Base-by-base conservation (phyloP, 371 early-diverging fungal genomes). In the Actinomortierella ambigua region DNA sequence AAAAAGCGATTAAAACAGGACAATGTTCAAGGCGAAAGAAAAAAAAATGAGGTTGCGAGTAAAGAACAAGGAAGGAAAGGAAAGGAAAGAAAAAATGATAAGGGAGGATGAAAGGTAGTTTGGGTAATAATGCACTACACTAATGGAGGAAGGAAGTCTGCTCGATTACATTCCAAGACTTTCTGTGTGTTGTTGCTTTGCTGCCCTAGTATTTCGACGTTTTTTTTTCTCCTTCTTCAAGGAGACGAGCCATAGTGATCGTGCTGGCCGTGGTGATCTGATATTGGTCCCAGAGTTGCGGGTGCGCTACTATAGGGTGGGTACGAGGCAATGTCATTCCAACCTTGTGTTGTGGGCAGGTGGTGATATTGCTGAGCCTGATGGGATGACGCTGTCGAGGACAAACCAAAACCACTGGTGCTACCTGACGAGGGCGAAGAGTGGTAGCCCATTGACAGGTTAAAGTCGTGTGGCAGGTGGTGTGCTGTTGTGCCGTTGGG, bases 191-290 rank as follows among this genome's bases (percentile, higher is more conserved):
- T 34, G 34, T 11, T 34, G 34, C 34, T 34, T 34, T 34, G 34
- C 34, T 34, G 34, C 11, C 34, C 7, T 11, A 34, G 34, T 26
- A 27, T 24, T 68, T 52, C 59, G 17, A 20, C 6, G 4, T 7
- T 11, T 28, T 14, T 22, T 41, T 15, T 26, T 42, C 22, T 15
- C 18, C 13, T 42, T 24, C 17, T 18, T 59, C 24, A 66, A 49
- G 71, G 65, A 15, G 71, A 71, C 44, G 63, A 50, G 59, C 71
- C 65, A 39, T 57, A 62, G 40, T 70, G 61, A 27, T 61, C 62
- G 15, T 63, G 69, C 44, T 70, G 65, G 28, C 57, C 64, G 28
- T 69, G 65, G 15, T 69, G 70, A 29, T 65, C 65, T 27, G 68
- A 68, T 28, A 64, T 55, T 34, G 34, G 11, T 4, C 34, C 34